These are phyloP conservation scores for Solanum virginianum DNA, from an alignment of 257 asterid species.

Conservation along the genomic window DNA sequence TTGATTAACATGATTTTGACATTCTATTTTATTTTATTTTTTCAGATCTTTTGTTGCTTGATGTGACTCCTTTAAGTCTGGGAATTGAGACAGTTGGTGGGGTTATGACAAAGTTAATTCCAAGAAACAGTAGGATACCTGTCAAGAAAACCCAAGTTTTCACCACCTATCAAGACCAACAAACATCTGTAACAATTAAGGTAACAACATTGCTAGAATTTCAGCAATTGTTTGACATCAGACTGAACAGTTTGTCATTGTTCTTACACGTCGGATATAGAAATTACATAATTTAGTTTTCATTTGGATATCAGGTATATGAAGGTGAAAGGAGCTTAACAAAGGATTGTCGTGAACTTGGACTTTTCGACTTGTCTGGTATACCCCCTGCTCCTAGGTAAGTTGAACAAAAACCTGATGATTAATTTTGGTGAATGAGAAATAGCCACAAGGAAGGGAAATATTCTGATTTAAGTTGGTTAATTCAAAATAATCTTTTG, in stretches of 20 bases:
- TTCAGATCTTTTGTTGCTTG: conserved; percentile 6
- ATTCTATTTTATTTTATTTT: background rate
- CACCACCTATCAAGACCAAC: conserved; percentile 16
- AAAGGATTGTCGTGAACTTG: conserved; percentile 13
- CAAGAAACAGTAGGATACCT: conserved; percentile 12
- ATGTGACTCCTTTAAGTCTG: conserved; percentile 9
- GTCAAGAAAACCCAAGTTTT: conserved; percentile 13
- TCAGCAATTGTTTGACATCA: background rate
- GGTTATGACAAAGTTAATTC: conserved; percentile 19
- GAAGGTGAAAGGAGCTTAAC: conserved; percentile 17
- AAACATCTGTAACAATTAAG: conserved; percentile 9
- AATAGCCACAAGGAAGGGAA: background rate
- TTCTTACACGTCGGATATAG: background rate
- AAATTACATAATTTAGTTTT: background rate
- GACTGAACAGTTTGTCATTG: background rate
- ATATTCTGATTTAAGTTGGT: too few relatives aligned
- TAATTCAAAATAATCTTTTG: background rate
- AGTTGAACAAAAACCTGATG: background rate
- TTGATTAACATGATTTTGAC: background rate
- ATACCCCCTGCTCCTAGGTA: conserved; percentile 18
- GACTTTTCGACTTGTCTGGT: conserved; percentile 11
- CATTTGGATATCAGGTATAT: background rate
- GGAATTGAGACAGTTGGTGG: conserved; percentile 18
- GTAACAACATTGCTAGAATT: background rate
- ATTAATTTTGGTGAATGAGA: background rate